phyloP scores from a whole-genome alignment of 306 rosid genomes.

The Hippophae tibetana region DNA sequence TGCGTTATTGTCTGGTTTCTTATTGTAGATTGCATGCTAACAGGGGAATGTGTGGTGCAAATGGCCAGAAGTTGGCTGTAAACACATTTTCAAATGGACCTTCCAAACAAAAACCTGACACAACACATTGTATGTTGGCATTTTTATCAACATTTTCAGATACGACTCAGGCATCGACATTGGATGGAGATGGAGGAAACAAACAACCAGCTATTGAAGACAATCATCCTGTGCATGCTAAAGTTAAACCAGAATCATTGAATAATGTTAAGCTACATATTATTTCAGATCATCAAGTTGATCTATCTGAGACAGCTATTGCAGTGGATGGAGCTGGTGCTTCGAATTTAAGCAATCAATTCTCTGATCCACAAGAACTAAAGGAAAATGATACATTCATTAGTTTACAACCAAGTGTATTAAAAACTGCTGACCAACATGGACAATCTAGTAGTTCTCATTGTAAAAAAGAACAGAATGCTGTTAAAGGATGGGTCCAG shows the following conservation, averaged over 20 bases:
- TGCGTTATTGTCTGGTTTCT: conserved; percentile 9
- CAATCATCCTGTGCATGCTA: conserved; percentile 23
- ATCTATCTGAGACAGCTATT: conserved; percentile 27
- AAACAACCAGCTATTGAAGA: conserved; percentile 35
- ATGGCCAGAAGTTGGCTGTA: conserved; percentile 35
- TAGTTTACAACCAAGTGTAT: conserved; percentile 19
- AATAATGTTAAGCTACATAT: conserved; percentile 38
- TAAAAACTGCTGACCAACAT: conserved; percentile 21
- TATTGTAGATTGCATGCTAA: conserved; percentile 11
- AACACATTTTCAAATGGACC: conserved; percentile 43
- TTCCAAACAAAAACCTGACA: conserved; percentile 43
- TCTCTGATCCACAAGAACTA: conserved; percentile 27
- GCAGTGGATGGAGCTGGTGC: conserved; percentile 30
- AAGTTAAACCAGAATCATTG: conserved; percentile 31
- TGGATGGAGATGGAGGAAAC: conserved; percentile 33
- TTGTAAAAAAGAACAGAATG: conserved; percentile 27
- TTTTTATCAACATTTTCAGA: conserved; percentile 45
- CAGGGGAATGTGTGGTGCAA: conserved; percentile 64
- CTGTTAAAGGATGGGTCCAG: conserved; percentile 32
- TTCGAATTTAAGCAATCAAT: conserved; percentile 28
- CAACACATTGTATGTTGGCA: conserved; percentile 28
- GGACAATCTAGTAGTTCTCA: conserved; percentile 32
- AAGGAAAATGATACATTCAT: conserved; percentile 33
- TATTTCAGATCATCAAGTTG: conserved; percentile 24
- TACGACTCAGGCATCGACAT: conserved; percentile 24